phyloP scores from a whole-genome alignment of 2,329 filamentous ascomycete genomes.

The Aspergillus ochraceoroseus region DNA sequence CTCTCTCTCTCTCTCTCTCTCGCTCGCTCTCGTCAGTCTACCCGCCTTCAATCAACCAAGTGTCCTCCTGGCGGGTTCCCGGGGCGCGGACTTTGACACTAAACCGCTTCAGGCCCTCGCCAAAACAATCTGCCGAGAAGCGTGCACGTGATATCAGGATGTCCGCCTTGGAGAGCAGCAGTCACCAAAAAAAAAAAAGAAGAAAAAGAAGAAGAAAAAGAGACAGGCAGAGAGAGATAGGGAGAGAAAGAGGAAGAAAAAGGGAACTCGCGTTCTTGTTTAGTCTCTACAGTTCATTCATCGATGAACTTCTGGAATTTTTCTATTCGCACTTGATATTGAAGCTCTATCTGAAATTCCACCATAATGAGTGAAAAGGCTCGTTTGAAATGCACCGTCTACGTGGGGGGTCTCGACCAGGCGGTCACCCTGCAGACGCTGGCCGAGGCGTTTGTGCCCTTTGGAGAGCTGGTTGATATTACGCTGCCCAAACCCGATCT shows the following conservation, averaged over 20 bases:
- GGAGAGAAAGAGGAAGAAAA: slow-evolving; percentile 1
- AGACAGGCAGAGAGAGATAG: too few relatives aligned
- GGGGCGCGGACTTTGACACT: slow-evolving; percentile 25
- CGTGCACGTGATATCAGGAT: slow-evolving; percentile 35
- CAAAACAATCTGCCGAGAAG: slow-evolving; percentile 29
- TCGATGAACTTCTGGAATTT: background rate
- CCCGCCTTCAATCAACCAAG: too few relatives aligned
- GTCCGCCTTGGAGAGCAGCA: slow-evolving; percentile 11
- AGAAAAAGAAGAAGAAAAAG: too few relatives aligned
- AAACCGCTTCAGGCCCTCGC: slow-evolving; percentile 31
- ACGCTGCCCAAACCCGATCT: slow-evolving; percentile 82
- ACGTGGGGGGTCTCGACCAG: slow-evolving; percentile 81
- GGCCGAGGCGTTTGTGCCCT: slow-evolving; percentile 89
- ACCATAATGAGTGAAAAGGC: slow-evolving; percentile 69
- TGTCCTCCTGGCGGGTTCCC: slow-evolving; percentile 37
- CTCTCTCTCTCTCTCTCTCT: too few relatives aligned
- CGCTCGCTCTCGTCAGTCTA: too few relatives aligned
- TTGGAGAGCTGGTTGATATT: slow-evolving; percentile 91
- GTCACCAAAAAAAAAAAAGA: too few relatives aligned
- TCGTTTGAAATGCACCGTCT: slow-evolving; percentile 84
- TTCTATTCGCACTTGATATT: background rate
- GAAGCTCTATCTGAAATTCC: background rate
- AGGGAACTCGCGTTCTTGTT: background rate
- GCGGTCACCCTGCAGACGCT: slow-evolving; percentile 70
- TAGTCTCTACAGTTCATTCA: slow-evolving; percentile 2